Evolutionary conservation across 345 rosid species (phyloP).

Genomic region (Toxicodendron radicans): DNA sequence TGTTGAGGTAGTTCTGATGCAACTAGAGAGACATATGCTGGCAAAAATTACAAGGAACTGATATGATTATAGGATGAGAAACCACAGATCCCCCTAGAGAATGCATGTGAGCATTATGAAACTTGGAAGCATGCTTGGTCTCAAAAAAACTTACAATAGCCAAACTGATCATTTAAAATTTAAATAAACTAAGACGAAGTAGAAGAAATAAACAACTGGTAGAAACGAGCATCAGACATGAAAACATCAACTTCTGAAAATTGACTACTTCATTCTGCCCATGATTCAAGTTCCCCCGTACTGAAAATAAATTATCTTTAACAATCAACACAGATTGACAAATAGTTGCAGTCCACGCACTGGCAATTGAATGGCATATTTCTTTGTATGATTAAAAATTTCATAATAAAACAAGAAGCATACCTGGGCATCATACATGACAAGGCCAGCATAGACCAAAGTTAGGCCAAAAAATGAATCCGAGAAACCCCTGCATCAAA

Average conservation of each 20-base stretch:
- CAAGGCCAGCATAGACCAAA: conserved; percentile 74
- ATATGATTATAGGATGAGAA: background rate
- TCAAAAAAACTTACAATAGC: background rate
- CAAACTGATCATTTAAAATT: background rate
- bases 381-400: background rate
- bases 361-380: background rate
- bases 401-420: background rate
- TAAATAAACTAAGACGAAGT: background rate
- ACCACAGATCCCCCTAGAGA: background rate
- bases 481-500: conserved; percentile 65
- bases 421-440: conserved; percentile 96
- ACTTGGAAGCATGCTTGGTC: background rate
- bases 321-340: background rate
- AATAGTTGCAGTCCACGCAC: background rate
- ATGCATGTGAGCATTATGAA: background rate
- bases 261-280: background rate
- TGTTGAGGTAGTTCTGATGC: no score
- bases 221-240: background rate
- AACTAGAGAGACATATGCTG: no score
- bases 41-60: background rate
- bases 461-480: conserved; percentile 79
- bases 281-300: background rate
- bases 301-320: background rate
- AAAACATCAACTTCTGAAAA: background rate
- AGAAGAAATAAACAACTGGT: conserved; percentile 3